A percentile compares a stretch with the other conserved stretches of the same genome.
Conservation (phyloP, 805 yeast genomes). For the Ogataea philodendri region DNA sequence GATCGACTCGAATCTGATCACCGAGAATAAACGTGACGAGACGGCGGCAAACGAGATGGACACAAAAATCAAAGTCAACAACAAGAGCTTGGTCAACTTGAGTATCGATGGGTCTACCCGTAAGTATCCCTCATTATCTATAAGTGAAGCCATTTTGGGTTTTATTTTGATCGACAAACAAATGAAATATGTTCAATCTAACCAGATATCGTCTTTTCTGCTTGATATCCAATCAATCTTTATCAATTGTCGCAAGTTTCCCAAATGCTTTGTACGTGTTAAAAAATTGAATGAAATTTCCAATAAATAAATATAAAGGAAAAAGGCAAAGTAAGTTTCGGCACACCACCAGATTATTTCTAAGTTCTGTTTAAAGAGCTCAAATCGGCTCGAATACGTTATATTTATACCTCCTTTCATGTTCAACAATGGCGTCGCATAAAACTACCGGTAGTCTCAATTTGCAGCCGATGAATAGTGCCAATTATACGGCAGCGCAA, state of each 20-base stretch:
- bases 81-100: constrained; percentile 36
- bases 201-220: too few relatives aligned
- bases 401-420: not conserved
- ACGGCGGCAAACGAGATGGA: constrained; percentile 89
- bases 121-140: constrained; percentile 30
- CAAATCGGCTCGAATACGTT: not conserved
- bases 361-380: too few relatives aligned
- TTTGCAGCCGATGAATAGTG: constrained; percentile 35
- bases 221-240: too few relatives aligned
- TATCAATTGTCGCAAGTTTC: too few relatives aligned
- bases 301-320: too few relatives aligned
- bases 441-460: constrained; percentile 26
- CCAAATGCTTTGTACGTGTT: too few relatives aligned
- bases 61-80: constrained; percentile 66
- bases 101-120: constrained; percentile 24
- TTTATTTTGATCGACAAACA: constrained; percentile 1
- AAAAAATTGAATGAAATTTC: too few relatives aligned
- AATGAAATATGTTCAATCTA: too few relatives aligned
- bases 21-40: constrained; percentile 91
- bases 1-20: constrained; percentile 90
- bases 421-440: constrained; percentile 22
- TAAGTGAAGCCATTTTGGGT: constrained; percentile 12
- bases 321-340: too few relatives aligned
- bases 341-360: too few relatives aligned
- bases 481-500: constrained; percentile 32